phyloP scores from a whole-genome alignment of 495 filamentous ascomycete genomes.

The Penicillium roqueforti region DNA sequence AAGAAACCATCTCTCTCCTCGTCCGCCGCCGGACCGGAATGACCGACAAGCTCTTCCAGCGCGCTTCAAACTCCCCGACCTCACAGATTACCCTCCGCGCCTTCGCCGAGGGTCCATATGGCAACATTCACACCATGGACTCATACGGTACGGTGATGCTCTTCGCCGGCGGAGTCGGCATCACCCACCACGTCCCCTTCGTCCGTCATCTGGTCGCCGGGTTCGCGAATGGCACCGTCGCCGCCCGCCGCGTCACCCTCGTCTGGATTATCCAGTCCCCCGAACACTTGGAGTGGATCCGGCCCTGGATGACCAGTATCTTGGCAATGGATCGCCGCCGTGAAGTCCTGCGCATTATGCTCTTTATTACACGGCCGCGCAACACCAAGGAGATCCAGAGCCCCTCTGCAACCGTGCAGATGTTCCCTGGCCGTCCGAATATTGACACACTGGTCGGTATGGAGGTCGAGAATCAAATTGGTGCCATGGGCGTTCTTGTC shows the following conservation, averaged over 20 bases:
- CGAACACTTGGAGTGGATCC: constrained; percentile 87
- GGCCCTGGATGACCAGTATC: constrained; percentile 88
- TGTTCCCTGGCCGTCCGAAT: constrained; percentile 79
- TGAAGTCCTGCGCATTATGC: constrained; percentile 74
- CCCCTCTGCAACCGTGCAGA: constrained; percentile 70
- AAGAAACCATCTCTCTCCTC: constrained; percentile 67
- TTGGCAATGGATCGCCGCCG: constrained; percentile 71
- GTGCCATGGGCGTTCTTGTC: constrained; percentile 86
- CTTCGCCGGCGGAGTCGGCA: constrained; percentile 88
- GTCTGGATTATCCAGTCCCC: constrained; percentile 89
- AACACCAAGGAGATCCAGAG: constrained; percentile 67
- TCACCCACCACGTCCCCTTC: constrained; percentile 92
- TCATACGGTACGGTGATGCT: constrained; percentile 89
- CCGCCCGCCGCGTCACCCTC: constrained; percentile 73
- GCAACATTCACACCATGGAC: constrained; percentile 72
- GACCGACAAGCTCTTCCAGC: constrained; percentile 75
- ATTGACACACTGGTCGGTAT: constrained; percentile 69
- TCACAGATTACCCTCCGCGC: constrained; percentile 51
- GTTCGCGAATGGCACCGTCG: constrained; percentile 67
- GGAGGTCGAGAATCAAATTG: constrained; percentile 72
- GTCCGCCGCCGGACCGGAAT: constrained; percentile 83
- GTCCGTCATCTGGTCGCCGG: constrained; percentile 73
- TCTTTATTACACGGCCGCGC: constrained; percentile 83
- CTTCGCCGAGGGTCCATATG: constrained; percentile 84
- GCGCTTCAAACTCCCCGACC: constrained; percentile 40